These are phyloP conservation scores for Paramecium caudatum DNA, from an alignment of 73 alveolate genomes.

Conservation along the genomic window DNA sequence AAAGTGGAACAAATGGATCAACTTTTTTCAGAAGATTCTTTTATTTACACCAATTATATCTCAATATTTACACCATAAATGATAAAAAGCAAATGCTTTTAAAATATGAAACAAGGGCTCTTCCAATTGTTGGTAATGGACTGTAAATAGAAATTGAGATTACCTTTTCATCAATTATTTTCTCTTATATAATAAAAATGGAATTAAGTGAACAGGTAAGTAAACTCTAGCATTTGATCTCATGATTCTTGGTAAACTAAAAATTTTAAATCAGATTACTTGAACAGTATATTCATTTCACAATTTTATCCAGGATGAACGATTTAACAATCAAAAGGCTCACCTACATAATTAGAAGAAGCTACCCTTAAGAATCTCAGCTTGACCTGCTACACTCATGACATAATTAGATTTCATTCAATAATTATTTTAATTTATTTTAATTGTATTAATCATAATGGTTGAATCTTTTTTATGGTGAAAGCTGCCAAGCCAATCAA, in stretches of 20 bases:
- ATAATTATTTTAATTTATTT: conserved; percentile 1
- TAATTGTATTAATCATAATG: no score
- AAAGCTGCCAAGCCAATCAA: conserved; percentile 16
- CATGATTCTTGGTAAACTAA: conserved; percentile 28
- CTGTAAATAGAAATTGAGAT: not conserved
- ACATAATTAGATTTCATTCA: conserved; percentile 7
- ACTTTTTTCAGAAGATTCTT: conserved; percentile 29
- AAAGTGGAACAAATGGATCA: conserved; percentile 34
- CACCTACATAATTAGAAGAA: not conserved
- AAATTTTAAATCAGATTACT: not conserved
- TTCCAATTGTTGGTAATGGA: not conserved
- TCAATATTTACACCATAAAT: conserved; percentile 25
- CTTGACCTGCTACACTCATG: conserved; percentile 39
- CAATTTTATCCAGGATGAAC: conserved; percentile 45
- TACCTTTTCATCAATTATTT: conserved; percentile 37
- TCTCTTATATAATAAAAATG: conserved; percentile 45
- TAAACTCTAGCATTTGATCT: conserved; percentile 11
- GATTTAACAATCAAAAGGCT: conserved; percentile 17
- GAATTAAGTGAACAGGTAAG: conserved; percentile 60
- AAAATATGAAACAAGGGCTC: conserved; percentile 14
- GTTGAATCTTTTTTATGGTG: not conserved
- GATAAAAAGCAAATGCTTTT: conserved; percentile 30
- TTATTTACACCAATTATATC: conserved; percentile 59
- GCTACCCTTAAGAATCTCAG: not conserved
- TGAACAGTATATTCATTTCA: conserved; percentile 43